Base-by-base conservation (phyloP, 208 protist genomes). In the Trypanosoma brucei region DNA sequence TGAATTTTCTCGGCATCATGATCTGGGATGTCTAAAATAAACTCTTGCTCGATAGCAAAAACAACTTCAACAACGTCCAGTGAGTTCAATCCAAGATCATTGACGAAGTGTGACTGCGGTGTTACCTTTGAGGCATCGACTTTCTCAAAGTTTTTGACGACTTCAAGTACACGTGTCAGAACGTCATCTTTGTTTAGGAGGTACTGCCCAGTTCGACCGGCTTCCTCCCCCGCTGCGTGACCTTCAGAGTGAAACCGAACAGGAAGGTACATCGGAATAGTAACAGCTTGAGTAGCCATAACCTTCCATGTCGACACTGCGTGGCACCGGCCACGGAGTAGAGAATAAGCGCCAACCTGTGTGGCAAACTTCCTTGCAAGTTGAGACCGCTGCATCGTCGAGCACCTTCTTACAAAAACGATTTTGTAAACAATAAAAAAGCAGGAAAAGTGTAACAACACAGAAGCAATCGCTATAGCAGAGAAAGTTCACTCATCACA, bases 81-180 rank as follows among this genome's bases (percentile, higher is more conserved):
- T 30, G 92, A 97, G 70, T 98, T 97, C 33, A 98, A 83, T 49
- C 93, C 94, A 36, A 98, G 78, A 70, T 98, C 96, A 68, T 97
- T 98, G 34, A 97, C 80, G 64, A 98, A 98, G 66, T 97, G 92
- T 13, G 92, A 90, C 46, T 91, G 83, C 38, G 90, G 81, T 0
- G 79, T 92, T 34, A 98, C 94, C 63, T 93, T 95, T 33, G 78
- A 90, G 8, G 93, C 89, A 55, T 93, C 84, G 8, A 98, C 92
- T 75, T 98, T 98, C 64, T 98, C 91, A 56, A 98, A 98, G 61
- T 98, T 97, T 70, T 96, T 97, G 35, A 98, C 81, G 3, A 97
- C 91, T 59, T 97, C 85, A 22, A 98, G 61, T 2, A 98, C 93
- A 81, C 96, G 86, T 38, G 95, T 94, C 36, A 92, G 84, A n/a